Evolutionary conservation across 2,329 filamentous ascomycete species (phyloP).

Genomic region (Rhynchosporium agropyri): DNA sequence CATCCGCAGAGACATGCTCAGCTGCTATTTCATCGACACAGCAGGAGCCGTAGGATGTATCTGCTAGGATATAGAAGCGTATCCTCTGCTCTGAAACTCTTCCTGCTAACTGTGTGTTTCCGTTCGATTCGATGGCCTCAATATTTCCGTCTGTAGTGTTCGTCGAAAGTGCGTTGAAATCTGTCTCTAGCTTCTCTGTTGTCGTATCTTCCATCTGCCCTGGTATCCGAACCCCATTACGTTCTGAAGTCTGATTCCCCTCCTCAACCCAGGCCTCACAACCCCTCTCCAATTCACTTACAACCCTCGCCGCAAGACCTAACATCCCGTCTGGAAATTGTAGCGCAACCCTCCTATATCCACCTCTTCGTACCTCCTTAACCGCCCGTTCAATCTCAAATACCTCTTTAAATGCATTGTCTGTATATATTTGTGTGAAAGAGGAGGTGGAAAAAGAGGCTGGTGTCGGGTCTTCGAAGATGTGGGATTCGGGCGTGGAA

Average conservation of each 20-base stretch:
- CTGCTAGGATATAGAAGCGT: conserved; percentile 79
- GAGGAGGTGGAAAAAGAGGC: neutral
- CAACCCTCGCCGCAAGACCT: conserved; percentile 79
- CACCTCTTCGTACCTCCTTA: conserved; percentile 69
- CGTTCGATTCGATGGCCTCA: neutral
- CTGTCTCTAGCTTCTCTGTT: conserved; percentile 25
- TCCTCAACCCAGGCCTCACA: conserved; percentile 41
- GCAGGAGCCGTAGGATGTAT: conserved; percentile 96
- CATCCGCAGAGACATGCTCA: conserved; percentile 87
- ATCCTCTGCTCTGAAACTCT: conserved; percentile 36
- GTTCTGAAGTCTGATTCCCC: conserved; percentile 7
- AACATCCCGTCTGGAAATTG: conserved; percentile 97
- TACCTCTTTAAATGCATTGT: conserved; percentile 72
- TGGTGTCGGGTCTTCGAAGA: conserved; percentile 55
- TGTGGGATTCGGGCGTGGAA: conserved; percentile 63
- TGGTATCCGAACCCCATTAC: conserved; percentile 11
- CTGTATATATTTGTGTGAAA: conserved; percentile 38
- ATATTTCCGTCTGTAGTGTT: neutral
- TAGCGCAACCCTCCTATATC: conserved; percentile 79
- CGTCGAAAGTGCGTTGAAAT: conserved; percentile 28
- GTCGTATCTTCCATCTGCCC: conserved; percentile 23
- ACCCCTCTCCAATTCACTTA: conserved; percentile 62
- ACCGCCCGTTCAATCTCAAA: conserved; percentile 88
- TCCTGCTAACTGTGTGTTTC: conserved; percentile 21
- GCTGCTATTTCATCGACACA: conserved; percentile 97